Conservation (phyloP, 805 yeast genomes). For the Saccharomyces kudriavzevii region DNA sequence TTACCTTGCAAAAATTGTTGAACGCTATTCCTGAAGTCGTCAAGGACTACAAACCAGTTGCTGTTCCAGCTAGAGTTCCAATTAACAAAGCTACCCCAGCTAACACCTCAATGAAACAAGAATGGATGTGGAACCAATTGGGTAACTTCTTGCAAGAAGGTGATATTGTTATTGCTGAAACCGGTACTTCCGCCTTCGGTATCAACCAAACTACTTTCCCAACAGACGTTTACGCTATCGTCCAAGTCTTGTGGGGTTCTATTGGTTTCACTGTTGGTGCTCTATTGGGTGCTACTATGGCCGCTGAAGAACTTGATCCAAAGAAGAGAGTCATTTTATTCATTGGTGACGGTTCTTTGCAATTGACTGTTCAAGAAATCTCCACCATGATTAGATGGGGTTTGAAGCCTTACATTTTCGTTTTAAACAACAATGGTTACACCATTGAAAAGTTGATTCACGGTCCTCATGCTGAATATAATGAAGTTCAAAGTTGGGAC, state of each 20-base stretch:
- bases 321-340: constrained; percentile 52
- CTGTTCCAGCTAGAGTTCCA: constrained; percentile 40
- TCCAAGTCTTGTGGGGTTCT: constrained; percentile 68
- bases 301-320: constrained; percentile 52
- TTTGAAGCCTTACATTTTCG: constrained; percentile 55
- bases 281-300: constrained; percentile 57
- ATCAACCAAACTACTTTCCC: constrained; percentile 57
- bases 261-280: constrained; percentile 63
- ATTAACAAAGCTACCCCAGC: constrained; percentile 35
- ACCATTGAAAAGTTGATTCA: constrained; percentile 65
- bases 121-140: constrained; percentile 56
- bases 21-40: constrained; percentile 27
- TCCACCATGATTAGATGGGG: constrained; percentile 58
- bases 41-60: constrained; percentile 35
- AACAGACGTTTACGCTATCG: constrained; percentile 47
- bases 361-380: constrained; percentile 62
- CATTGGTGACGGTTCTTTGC: constrained; percentile 67
- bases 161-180: constrained; percentile 57
- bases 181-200: constrained; percentile 68
- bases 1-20: constrained; percentile 34
- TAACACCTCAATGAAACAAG: constrained; percentile 44
- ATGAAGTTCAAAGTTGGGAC: constrained; percentile 58
- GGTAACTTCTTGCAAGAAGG: constrained; percentile 53
- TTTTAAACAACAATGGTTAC: constrained; percentile 64
- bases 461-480: constrained; percentile 53